A percentile compares a stretch with the other conserved stretches of the same genome.
Conservation (phyloP, 306 rosid species). For the Alnus glutinosa region DNA sequence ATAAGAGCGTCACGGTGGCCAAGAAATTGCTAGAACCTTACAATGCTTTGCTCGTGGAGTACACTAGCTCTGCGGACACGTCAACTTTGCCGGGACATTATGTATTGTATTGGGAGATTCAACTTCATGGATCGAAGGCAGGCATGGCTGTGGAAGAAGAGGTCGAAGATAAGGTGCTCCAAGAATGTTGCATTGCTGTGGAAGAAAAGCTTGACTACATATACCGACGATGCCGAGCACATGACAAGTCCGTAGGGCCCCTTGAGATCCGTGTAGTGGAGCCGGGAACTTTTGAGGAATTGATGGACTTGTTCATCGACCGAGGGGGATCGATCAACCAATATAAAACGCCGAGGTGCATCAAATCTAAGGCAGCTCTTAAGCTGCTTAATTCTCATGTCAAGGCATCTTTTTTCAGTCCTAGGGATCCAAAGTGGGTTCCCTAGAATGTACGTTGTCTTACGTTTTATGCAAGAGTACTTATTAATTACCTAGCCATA, state of each 20-base stretch:
- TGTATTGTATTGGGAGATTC: conserved; percentile 82
- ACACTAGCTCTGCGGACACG: conserved; percentile 80
- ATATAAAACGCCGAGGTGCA: conserved; percentile 89
- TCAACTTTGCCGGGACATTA: conserved; percentile 77
- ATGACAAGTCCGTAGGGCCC: conserved; percentile 72
- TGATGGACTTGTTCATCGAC: conserved; percentile 73
- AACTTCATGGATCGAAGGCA: conserved; percentile 29
- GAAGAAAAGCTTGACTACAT: conserved; percentile 81
- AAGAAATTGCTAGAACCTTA: conserved; percentile 64
- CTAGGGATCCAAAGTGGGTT: conserved; percentile 73
- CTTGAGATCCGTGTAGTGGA: conserved; percentile 85
- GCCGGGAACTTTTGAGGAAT: conserved; percentile 72
- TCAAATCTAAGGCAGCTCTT: conserved; percentile 66
- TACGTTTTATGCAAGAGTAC: too few relatives aligned
- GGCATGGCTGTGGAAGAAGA: background rate
- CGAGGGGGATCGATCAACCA: conserved; percentile 89
- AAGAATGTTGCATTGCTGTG: conserved; percentile 79
- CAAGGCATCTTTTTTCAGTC: conserved; percentile 63
- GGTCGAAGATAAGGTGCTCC: conserved; percentile 31
- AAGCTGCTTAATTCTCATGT: conserved; percentile 65
- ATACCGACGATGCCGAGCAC: conserved; percentile 61
- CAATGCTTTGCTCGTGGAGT: conserved; percentile 67
- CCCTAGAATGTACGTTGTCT: conserved; percentile 15
- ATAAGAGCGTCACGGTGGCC: conserved; percentile 60
- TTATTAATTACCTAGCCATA: too few relatives aligned